Evolutionary conservation across 2,329 filamentous ascomycete species (phyloP).

Genomic region (Hymenoscyphus scutula): DNA sequence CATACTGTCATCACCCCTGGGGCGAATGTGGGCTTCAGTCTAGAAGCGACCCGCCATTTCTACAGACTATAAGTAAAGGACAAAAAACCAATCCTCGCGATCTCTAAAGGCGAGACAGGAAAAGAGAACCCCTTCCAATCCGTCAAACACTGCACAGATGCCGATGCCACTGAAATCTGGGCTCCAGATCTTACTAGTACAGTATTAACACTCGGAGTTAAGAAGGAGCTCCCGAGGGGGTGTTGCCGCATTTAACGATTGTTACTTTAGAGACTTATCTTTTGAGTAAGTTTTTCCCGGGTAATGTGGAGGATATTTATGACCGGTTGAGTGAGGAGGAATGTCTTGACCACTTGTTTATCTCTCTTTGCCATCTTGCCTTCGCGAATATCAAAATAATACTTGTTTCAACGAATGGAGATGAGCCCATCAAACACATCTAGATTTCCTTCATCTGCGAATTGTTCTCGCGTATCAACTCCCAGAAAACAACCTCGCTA

Average conservation of each 20-base stretch:
- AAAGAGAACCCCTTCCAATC: constrained; percentile 35
- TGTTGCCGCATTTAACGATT: background rate
- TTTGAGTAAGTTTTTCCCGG: background rate
- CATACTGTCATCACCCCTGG: constrained; percentile 42
- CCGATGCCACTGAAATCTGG: constrained; percentile 16
- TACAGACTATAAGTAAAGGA: constrained; percentile 34
- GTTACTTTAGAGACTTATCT: background rate
- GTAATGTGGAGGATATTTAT: background rate
- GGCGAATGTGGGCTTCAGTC: constrained; percentile 42
- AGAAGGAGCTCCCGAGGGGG: constrained; percentile 36
- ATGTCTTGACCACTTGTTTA: no score
- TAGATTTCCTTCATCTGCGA: constrained; percentile 24
- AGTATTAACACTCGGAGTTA: constrained; percentile 11
- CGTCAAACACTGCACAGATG: background rate
- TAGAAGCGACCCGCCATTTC: constrained; percentile 40
- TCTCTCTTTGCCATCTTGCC: no score
- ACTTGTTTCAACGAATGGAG: constrained; percentile 20
- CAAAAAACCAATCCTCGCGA: constrained; percentile 39
- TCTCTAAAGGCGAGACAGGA: constrained; percentile 43
- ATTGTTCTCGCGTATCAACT: constrained; percentile 20
- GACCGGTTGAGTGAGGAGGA: background rate
- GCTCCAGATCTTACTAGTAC: constrained; percentile 12
- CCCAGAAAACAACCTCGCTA: background rate
- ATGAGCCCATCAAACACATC: constrained; percentile 31
- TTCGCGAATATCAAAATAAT: background rate